phyloP scores from a whole-genome alignment of 768 basidiomycete species.

The Pulveroboletus sp. region DNA sequence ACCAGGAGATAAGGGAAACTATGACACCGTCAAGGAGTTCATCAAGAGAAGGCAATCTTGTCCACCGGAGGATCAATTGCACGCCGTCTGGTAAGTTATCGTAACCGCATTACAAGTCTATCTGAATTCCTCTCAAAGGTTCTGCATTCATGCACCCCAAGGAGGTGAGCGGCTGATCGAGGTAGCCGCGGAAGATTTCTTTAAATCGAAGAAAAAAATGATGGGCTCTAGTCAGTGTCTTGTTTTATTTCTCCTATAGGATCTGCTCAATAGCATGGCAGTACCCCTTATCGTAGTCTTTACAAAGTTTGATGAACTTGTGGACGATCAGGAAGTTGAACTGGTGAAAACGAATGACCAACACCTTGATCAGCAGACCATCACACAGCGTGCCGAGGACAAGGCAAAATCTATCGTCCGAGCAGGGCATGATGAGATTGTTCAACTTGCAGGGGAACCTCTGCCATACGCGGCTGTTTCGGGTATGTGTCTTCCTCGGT shows the following conservation, averaged over 20 bases:
- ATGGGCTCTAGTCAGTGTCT: not conserved
- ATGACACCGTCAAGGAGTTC: not conserved
- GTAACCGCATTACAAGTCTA: not conserved
- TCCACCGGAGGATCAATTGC: not conserved
- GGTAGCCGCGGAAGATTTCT: conserved; percentile 1
- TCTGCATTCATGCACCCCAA: not conserved
- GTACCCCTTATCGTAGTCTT: conserved; percentile 3
- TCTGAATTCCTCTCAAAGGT: not conserved
- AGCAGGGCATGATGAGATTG: not conserved
- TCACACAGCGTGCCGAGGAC: not conserved
- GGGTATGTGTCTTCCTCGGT: not conserved
- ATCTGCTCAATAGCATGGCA: not conserved
- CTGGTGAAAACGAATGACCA: not conserved
- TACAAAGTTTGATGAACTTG: not conserved
- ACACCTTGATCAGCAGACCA: not conserved
- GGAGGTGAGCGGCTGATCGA: not conserved
- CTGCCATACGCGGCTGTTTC: not conserved
- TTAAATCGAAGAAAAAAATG: not conserved
- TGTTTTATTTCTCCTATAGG: no score
- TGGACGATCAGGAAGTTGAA: not conserved
- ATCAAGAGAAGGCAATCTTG: not conserved
- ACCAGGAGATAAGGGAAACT: not conserved
- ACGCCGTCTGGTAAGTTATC: not conserved
- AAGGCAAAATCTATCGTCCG: not conserved
- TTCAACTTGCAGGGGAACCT: not conserved